These are phyloP conservation scores for Linnemannia hyalina DNA, from an alignment of 192 early-diverging fungal species.

Conservation along the genomic window DNA sequence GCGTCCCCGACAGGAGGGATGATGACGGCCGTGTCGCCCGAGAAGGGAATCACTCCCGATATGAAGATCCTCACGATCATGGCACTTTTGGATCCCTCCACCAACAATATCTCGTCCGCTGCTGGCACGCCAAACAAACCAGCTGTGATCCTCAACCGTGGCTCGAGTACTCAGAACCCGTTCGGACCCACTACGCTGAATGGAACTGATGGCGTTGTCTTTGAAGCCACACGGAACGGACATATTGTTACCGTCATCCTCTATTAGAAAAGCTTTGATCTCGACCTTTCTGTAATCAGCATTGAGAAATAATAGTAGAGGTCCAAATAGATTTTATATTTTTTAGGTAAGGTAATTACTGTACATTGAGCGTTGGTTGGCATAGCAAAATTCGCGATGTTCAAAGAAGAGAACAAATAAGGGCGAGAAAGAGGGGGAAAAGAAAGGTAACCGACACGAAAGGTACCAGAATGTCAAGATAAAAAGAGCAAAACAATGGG, in stretches of 20 bases:
- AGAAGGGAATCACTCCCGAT: conserved; percentile 46
- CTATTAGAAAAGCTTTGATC: conserved; percentile 40
- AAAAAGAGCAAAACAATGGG: neutral
- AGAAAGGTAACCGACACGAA: neutral
- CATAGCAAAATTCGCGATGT: neutral
- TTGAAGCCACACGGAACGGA: conserved; percentile 77
- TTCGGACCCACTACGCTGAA: conserved; percentile 79
- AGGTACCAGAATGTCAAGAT: neutral
- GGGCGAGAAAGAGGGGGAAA: neutral
- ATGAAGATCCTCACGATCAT: conserved; percentile 52
- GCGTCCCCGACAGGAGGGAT: neutral
- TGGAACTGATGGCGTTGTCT: conserved; percentile 70
- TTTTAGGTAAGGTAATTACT: neutral
- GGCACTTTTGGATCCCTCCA: conserved; percentile 25
- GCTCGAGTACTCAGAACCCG: conserved; percentile 75
- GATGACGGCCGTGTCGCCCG: conserved; percentile 16
- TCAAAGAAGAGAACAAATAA: neutral
- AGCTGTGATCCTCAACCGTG: conserved; percentile 72
- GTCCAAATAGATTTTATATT: neutral
- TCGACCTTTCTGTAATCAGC: neutral
- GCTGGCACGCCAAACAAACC: conserved; percentile 52
- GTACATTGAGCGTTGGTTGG: neutral
- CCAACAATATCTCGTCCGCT: conserved; percentile 20
- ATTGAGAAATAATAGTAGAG: neutral
- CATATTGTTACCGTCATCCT: conserved; percentile 71